Conservation (phyloP, 106 monocot species). For the Dactylorhiza incarnata region DNA sequence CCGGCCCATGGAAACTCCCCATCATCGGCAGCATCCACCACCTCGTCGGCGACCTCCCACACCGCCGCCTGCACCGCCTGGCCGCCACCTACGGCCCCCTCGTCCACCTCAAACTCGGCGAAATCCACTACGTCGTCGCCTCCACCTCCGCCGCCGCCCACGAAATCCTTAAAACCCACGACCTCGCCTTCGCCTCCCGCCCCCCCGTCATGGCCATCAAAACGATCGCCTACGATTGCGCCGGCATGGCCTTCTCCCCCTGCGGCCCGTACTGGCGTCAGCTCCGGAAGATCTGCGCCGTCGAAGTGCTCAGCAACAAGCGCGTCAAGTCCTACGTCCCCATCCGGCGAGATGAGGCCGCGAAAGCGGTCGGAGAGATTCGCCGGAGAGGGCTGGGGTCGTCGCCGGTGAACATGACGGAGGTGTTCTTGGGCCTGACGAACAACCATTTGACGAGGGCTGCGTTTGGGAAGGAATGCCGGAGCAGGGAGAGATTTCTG, state of each 20-base stretch:
- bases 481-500: neutral
- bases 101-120: constrained; percentile 15
- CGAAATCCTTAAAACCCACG: constrained; percentile 9
- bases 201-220: neutral
- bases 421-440: neutral
- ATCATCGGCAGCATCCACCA: constrained; percentile 13
- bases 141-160: constrained; percentile 1
- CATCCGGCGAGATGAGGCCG: neutral
- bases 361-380: neutral
- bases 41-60: constrained; percentile 2
- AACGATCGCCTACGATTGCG: constrained; percentile 2
- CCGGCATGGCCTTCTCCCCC: constrained; percentile 1
- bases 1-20: constrained; percentile 10
- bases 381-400: no score
- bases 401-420: neutral
- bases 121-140: constrained; percentile 9
- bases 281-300: neutral
- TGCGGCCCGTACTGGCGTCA: neutral
- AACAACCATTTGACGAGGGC: neutral
- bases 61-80: neutral
- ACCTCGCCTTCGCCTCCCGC: constrained; percentile 6
- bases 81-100: constrained; percentile 2
- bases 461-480: constrained; percentile 5
- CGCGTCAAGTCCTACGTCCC: constrained; percentile 1
- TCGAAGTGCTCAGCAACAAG: neutral